Evolutionary conservation across 768 basidiomycete species (phyloP), one percentile per base, ranked within the genome.

Genomic region (Leccinum obscurum): DNA sequence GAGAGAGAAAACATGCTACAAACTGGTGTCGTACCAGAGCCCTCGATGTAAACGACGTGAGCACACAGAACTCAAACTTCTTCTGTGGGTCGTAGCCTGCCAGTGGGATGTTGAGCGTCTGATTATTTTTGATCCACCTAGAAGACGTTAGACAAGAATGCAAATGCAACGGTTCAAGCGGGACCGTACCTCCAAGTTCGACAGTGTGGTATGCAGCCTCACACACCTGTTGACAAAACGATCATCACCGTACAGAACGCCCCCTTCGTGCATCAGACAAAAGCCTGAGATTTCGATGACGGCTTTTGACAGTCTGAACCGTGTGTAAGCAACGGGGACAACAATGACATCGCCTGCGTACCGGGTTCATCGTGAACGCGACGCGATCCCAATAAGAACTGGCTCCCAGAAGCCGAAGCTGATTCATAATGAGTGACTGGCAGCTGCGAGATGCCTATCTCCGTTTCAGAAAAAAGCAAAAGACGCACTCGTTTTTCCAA

Each of bases 211-310:
- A 32, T 32, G 9, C 30, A 32, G 30, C 30, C 30, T 32, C 30
- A 94, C 92, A 78, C 96, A 99, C 96, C 97, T 98, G 70, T 98
- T 97, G 61, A 98, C 96, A 44, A 99, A 83, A 24, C 95, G 88
- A 69, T 98, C 98, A 3, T 94, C 95, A 32, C 97, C 90, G 75
- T 98, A 98, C 52, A 99, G 71, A 64, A 92, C 83, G 3, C 95
- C 95, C 37, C 93, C 91, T 72, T 98, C 95, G 66, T 95, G 90
- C 32, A 99, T 77, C 37, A 82, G 81, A 73, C 93, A 95, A 77
- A 99, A 99, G 4, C 85, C 24, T 24, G 24, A 24, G 24, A 24
- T 92, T 73, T 98, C 95, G 30, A 87, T 80, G 39, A 98, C 96
- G 35, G 94, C 95, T 76, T 85, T 32, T 2, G 89, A 92, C 32